Conservation (phyloP, 2,329 filamentous ascomycete genomes). For the Ascochyta fabae region DNA sequence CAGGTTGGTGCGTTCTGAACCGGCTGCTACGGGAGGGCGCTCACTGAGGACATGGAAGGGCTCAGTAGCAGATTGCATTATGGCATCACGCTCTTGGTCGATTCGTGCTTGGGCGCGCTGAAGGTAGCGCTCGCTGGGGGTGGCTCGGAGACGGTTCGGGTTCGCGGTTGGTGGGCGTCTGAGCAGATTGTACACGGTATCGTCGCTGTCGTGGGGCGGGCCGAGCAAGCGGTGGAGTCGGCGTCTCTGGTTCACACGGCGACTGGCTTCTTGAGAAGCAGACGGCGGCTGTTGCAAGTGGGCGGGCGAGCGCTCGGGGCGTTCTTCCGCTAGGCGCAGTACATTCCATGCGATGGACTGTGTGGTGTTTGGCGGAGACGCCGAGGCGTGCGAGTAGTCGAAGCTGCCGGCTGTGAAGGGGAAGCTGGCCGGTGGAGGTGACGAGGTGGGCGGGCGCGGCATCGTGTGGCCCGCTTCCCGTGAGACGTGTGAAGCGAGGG, state of each 20-base stretch:
- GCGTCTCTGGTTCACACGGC: slow-evolving; percentile 22
- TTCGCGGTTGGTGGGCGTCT: slow-evolving; percentile 29
- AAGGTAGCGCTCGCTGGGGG: slow-evolving; percentile 46
- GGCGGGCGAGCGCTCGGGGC: slow-evolving; percentile 14
- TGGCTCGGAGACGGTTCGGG: slow-evolving; percentile 40
- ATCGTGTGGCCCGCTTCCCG: slow-evolving; percentile 31
- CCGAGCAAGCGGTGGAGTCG: slow-evolving; percentile 29
- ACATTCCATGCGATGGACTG: slow-evolving; percentile 15
- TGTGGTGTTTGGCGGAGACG: slow-evolving; percentile 26
- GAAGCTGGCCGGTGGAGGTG: slow-evolving; percentile 36
- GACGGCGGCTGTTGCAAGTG: slow-evolving; percentile 10
- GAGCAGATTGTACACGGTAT: slow-evolving; percentile 13
- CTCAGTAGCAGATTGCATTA: slow-evolving; percentile 31
- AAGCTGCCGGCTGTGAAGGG: slow-evolving; percentile 50
- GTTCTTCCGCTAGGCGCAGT: slow-evolving; percentile 19
- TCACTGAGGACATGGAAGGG: slow-evolving; percentile 35
- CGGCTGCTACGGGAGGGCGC: slow-evolving; percentile 10
- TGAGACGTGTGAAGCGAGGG: slow-evolving; percentile 2
- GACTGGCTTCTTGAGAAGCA: slow-evolving; percentile 15
- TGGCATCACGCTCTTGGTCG: slow-evolving; percentile 31
- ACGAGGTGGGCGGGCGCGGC: slow-evolving; percentile 39
- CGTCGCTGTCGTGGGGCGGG: slow-evolving; percentile 30
- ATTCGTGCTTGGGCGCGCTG: slow-evolving; percentile 42
- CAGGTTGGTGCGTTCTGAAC: slow-evolving; percentile 6
- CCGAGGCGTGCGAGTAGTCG: slow-evolving; percentile 55